Conservation (phyloP, 257 asterid species). For the Gentiana straminea region DNA sequence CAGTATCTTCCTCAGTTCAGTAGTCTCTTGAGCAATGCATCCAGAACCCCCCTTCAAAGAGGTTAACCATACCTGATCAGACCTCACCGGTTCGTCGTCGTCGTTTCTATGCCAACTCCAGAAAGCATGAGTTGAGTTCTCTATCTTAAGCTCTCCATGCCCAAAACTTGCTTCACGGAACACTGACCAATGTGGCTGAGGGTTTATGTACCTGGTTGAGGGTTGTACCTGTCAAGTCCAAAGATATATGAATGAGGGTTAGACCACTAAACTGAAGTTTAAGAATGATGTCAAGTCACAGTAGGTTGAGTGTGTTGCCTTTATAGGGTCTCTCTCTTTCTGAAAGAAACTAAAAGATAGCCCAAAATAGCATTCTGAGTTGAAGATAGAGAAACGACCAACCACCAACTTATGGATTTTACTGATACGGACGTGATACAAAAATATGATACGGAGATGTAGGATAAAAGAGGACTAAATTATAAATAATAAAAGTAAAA, state of each 20-base stretch:
- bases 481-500: no score
- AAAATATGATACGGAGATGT: no score
- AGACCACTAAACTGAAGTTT: not conserved
- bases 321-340: no score
- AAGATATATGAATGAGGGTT: no score
- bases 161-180: slow-evolving; percentile 98
- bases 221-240: no score
- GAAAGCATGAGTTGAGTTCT: slow-evolving; percentile 64
- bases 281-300: not conserved
- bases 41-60: slow-evolving; percentile 38
- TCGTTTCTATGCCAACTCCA: slow-evolving; percentile 98
- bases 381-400: not conserved
- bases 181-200: slow-evolving; percentile 72
- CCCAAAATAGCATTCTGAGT: not conserved
- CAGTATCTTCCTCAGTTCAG: slow-evolving; percentile 26
- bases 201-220: slow-evolving; percentile 56
- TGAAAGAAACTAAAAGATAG: not conserved
- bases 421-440: no score
- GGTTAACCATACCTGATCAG: slow-evolving; percentile 65
- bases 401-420: not conserved
- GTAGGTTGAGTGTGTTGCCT: no score
- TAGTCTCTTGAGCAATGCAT: slow-evolving; percentile 30
- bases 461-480: no score
- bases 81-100: slow-evolving; percentile 66
- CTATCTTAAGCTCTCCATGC: slow-evolving; percentile 72